Conservation (phyloP, 495 filamentous ascomycete species). For the Cryomyces antarcticus region DNA sequence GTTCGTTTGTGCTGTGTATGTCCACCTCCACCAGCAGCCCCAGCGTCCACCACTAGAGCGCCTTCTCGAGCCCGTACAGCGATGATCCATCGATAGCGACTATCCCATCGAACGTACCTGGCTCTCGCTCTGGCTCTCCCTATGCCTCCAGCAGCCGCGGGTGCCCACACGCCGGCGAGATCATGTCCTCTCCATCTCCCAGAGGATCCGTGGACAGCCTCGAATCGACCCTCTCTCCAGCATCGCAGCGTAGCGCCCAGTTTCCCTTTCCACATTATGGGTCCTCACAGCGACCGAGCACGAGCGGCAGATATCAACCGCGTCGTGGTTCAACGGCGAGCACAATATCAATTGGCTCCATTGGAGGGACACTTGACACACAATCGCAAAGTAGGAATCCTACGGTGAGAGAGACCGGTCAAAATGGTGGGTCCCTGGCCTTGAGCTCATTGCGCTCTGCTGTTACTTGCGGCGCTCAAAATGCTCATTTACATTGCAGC, state of each 20-base stretch:
- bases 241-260: constrained; percentile 7
- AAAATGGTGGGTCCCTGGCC: constrained; percentile 41
- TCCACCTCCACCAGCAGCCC: too few species aligned
- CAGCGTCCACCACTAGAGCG: too few species aligned
- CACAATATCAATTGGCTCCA: constrained; percentile 46
- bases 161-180: neutral
- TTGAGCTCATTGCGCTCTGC: neutral
- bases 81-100: too few species aligned
- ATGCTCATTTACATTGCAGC: constrained; percentile 23
- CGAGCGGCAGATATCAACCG: constrained; percentile 22
- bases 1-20: too few species aligned
- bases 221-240: constrained; percentile 9
- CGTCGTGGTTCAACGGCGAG: constrained; percentile 71
- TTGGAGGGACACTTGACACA: constrained; percentile 41
- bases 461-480: neutral
- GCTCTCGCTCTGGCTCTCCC: neutral
- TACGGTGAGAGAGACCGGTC: constrained; percentile 51
- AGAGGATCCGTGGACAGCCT: constrained; percentile 12
- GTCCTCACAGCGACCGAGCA: constrained; percentile 16
- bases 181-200: constrained; percentile 16
- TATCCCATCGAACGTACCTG: too few species aligned
- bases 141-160: constrained; percentile 4
- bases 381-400: constrained; percentile 30
- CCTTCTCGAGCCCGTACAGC: too few species aligned
- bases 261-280: constrained; percentile 19